Evolutionary conservation across 164 flowering plant genomes (phyloP).

Genomic region (Platanus orientalis): DNA sequence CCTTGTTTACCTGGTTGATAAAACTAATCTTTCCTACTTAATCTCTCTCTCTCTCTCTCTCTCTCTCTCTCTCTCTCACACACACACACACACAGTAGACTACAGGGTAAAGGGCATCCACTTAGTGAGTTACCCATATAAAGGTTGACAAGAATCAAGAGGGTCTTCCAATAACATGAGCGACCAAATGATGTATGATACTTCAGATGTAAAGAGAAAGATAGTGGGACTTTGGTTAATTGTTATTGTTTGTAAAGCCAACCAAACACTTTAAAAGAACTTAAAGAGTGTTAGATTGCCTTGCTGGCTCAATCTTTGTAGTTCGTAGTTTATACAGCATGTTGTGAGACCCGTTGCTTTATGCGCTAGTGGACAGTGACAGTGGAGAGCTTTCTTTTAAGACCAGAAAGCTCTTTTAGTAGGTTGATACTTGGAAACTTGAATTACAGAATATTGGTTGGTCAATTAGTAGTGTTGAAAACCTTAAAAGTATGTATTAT

Average conservation of each 20-base stretch:
- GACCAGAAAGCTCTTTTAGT: not conserved
- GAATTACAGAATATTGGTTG: too few relatives aligned
- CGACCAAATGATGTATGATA: slow-evolving; percentile 12
- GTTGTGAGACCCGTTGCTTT: slow-evolving; percentile 1
- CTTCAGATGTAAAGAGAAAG: not conserved
- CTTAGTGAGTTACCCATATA: slow-evolving; percentile 28
- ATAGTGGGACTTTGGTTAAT: not conserved
- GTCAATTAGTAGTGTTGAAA: too few relatives aligned
- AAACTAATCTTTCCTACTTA: too few relatives aligned
- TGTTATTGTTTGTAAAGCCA: slow-evolving; percentile 15
- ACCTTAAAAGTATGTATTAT: too few relatives aligned
- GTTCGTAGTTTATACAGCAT: slow-evolving; percentile 6
- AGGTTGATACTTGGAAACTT: too few relatives aligned
- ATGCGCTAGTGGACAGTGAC: slow-evolving; percentile 14
- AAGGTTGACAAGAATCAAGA: slow-evolving; percentile 27
- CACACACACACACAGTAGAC: too few relatives aligned
- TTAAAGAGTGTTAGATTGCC: slow-evolving; percentile 3
- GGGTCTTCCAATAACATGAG: slow-evolving; percentile 19
- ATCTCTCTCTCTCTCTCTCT: too few relatives aligned
- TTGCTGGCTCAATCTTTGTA: slow-evolving; percentile 12
- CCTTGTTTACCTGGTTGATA: too few relatives aligned
- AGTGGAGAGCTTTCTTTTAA: slow-evolving; percentile 11
- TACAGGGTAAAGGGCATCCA: too few relatives aligned
- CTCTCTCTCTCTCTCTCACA: too few relatives aligned
- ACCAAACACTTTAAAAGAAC: slow-evolving; percentile 13